Conservation (phyloP, 768 basidiomycete genomes). For the Harrya chromipes region DNA sequence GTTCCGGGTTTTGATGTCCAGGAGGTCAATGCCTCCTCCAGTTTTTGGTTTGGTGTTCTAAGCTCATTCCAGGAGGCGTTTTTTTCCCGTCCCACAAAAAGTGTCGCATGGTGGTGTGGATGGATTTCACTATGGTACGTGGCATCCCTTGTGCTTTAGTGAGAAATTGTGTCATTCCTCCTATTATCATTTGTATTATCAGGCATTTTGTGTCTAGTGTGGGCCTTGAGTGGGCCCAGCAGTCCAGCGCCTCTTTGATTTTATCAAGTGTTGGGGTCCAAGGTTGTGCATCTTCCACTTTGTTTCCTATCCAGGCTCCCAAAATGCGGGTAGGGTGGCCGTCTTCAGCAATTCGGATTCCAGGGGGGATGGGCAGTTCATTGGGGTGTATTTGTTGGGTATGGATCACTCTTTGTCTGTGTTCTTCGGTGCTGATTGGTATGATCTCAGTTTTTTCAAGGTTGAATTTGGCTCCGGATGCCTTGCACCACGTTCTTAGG, state of each 20-base stretch:
- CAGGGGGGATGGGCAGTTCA: not conserved
- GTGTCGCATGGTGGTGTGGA: no score
- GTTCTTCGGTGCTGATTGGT: conserved; percentile 18
- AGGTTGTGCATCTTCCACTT: conserved; percentile 1
- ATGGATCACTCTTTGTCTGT: not conserved
- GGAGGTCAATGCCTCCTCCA: not conserved
- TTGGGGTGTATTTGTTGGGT: not conserved
- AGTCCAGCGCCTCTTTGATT: conserved; percentile 4
- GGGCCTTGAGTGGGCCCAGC: conserved; percentile 13
- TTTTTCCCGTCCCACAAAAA: not conserved
- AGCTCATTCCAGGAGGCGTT: not conserved
- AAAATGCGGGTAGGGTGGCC: conserved; percentile 12
- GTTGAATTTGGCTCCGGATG: no score
- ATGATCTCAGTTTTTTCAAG: no score
- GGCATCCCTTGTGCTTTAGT: conserved; percentile 19
- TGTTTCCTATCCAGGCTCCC: conserved; percentile 25
- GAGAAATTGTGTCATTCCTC: conserved; percentile 30
- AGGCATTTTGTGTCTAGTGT: conserved; percentile 14
- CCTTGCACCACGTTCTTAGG: conserved; percentile 36
- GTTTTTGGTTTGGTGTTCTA: not conserved
- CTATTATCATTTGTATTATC: conserved; percentile 14
- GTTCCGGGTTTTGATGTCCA: not conserved
- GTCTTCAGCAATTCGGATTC: conserved; percentile 7
- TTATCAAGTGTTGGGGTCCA: conserved; percentile 21
- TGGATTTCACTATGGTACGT: no score